Evolutionary conservation across 2,329 filamentous ascomycete species (phyloP).

Genomic region (Ascosphaera apis): DNA sequence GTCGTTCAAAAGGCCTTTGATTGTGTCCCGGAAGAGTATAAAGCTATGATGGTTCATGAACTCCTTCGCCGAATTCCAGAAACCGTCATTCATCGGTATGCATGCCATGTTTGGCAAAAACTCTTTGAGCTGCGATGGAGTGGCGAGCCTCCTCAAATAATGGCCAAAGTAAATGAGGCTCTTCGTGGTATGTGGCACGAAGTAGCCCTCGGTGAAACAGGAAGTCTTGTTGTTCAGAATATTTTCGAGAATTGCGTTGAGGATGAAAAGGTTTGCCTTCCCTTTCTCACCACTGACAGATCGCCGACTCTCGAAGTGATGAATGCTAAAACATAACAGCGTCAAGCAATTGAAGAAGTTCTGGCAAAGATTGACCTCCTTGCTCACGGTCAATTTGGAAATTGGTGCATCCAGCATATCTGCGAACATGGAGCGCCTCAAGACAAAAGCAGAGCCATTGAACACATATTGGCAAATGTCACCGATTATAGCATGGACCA

Average conservation of each 20-base stretch:
- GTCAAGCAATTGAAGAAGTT: conserved; percentile 91
- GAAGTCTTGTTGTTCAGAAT: conserved; percentile 94
- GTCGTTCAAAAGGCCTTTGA: conserved; percentile 98
- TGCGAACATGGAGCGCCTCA: conserved; percentile 85
- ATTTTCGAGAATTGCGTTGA: conserved; percentile 99
- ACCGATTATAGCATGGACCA: conserved; percentile 98
- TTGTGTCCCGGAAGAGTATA: conserved; percentile 91
- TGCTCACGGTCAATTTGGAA: conserved; percentile 91
- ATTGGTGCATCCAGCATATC: conserved; percentile 99
- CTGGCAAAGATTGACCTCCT: conserved; percentile 88
- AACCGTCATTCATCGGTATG: conserved; percentile 95
- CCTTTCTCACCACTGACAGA: conserved; percentile 1
- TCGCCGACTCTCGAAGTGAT: conserved; percentile 8
- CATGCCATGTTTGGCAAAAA: conserved; percentile 99
- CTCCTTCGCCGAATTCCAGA: conserved; percentile 85
- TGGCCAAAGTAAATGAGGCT: conserved; percentile 94
- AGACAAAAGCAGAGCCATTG: conserved; percentile 79
- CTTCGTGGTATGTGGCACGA: conserved; percentile 97
- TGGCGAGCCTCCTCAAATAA: conserved; percentile 85
- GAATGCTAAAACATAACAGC: too few species aligned
- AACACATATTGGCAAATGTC: conserved; percentile 82
- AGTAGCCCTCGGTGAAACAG: conserved; percentile 88
- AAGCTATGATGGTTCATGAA: conserved; percentile 97
- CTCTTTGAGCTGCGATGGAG: conserved; percentile 95
- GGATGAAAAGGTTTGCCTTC: conserved; percentile 62